Evolutionary conservation across 2,329 filamentous ascomycete genomes (phyloP).

Genomic region (Verticillium klebahnii): DNA sequence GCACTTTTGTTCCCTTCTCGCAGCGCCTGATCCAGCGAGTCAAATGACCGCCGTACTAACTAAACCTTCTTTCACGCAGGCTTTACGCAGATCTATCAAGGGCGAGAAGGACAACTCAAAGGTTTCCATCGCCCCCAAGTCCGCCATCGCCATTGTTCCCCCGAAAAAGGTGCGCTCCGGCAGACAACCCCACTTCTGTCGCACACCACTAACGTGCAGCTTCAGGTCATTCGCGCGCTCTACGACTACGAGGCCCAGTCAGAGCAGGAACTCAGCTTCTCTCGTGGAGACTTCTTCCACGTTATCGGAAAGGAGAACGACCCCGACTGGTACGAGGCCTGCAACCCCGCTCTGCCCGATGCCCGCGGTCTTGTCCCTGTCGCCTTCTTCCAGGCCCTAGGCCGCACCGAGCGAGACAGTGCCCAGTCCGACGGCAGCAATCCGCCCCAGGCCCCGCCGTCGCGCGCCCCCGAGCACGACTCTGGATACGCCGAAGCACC

Average conservation of each 20-base stretch:
- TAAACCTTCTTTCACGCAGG: constrained; percentile 49
- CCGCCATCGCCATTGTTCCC: constrained; percentile 81
- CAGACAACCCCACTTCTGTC: neutral
- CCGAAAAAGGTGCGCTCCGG: constrained; percentile 76
- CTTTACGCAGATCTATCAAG: constrained; percentile 84
- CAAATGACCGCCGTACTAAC: constrained; percentile 28
- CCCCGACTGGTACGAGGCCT: constrained; percentile 95
- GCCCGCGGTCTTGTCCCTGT: constrained; percentile 91
- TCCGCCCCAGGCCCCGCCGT: constrained; percentile 35
- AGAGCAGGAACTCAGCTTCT: constrained; percentile 80
- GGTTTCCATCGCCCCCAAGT: constrained; percentile 76
- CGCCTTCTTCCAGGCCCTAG: constrained; percentile 86
- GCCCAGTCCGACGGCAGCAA: constrained; percentile 59
- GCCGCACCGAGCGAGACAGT: constrained; percentile 88
- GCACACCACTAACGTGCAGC: neutral
- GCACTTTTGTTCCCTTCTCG: constrained; percentile 2
- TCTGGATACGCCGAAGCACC: constrained; percentile 73
- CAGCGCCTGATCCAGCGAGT: neutral
- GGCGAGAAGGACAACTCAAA: constrained; percentile 77
- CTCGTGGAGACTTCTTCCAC: constrained; percentile 95
- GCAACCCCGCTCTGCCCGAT: constrained; percentile 84
- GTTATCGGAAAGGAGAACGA: constrained; percentile 96
- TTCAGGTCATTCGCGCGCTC: constrained; percentile 90
- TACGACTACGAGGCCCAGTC: constrained; percentile 84
- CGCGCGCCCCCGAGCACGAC: constrained; percentile 73